Conservation (phyloP, 2,329 filamentous ascomycete genomes). For the Ilyonectria robusta region DNA sequence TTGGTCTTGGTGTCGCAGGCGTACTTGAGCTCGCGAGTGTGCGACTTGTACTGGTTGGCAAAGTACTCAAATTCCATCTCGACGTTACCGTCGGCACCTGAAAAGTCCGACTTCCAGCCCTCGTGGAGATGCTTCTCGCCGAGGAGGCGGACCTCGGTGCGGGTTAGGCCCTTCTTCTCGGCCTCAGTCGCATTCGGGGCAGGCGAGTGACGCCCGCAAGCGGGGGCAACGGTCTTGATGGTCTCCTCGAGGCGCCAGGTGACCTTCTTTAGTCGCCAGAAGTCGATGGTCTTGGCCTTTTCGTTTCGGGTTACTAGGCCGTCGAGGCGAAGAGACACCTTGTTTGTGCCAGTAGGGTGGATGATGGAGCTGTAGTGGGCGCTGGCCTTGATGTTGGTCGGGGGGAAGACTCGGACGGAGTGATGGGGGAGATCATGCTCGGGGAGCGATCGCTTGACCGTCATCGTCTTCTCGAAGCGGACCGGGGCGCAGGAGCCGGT, state of each 20-base stretch:
- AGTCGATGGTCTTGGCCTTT: conserved; percentile 78
- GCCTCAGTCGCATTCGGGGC: conserved; percentile 58
- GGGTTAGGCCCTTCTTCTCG: conserved; percentile 74
- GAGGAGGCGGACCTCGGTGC: conserved; percentile 83
- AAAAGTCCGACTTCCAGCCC: conserved; percentile 88
- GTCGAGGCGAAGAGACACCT: conserved; percentile 83
- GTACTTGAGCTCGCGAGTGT: conserved; percentile 70
- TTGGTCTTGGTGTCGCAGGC: conserved; percentile 83
- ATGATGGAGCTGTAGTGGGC: conserved; percentile 87
- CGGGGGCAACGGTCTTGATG: conserved; percentile 82
- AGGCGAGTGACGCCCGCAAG: conserved; percentile 81
- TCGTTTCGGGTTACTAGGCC: conserved; percentile 83
- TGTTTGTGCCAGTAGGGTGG: conserved; percentile 88
- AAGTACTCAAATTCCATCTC: conserved; percentile 83
- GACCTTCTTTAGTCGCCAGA: conserved; percentile 91
- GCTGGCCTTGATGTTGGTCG: conserved; percentile 91
- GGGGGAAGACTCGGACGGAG: conserved; percentile 94
- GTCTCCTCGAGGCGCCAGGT: conserved; percentile 95
- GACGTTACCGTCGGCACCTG: conserved; percentile 69
- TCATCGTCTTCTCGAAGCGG: conserved; percentile 76
- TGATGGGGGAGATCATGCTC: conserved; percentile 85
- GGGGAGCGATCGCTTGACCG: conserved; percentile 83
- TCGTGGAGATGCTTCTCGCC: conserved; percentile 85
- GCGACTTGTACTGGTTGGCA: conserved; percentile 56
- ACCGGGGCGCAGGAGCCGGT: conserved; percentile 62